phyloP scores from a whole-genome alignment of 2,329 filamentous ascomycete species.

The Colletotrichum tamarilloi region DNA sequence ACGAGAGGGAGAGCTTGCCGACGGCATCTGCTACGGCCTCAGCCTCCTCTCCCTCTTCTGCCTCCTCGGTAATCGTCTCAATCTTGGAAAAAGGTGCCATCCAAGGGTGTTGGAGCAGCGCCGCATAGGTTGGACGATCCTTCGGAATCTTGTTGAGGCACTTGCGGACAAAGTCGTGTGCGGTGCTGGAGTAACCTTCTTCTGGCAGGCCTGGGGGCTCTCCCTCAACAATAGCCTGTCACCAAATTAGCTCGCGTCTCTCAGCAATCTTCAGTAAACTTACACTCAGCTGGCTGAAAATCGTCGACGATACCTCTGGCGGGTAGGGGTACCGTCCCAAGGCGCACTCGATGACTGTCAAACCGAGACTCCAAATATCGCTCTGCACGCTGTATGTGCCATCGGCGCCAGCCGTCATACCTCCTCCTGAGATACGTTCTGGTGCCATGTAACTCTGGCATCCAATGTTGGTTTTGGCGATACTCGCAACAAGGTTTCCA shows the following conservation, averaged over 20 bases:
- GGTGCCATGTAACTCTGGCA: conserved; percentile 99
- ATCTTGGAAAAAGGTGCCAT: conserved; percentile 80
- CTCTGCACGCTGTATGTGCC: conserved; percentile 98
- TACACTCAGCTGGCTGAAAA: conserved; percentile 96
- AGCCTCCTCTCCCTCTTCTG: conserved; percentile 69
- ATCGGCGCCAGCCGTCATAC: conserved; percentile 77
- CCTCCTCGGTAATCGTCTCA: conserved; percentile 77
- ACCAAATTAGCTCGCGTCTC: conserved; percentile 35
- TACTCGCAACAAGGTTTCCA: conserved; percentile 95
- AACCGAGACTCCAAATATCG: conserved; percentile 95
- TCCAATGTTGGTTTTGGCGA: conserved; percentile 98
- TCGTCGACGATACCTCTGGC: conserved; percentile 96
- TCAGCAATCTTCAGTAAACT: conserved; percentile 55
- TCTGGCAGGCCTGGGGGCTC: conserved; percentile 90
- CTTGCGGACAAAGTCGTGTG: conserved; percentile 86
- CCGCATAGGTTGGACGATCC: conserved; percentile 92
- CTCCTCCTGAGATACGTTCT: conserved; percentile 90
- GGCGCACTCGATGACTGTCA: conserved; percentile 96
- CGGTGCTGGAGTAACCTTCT: conserved; percentile 80
- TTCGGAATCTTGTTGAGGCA: conserved; percentile 95
- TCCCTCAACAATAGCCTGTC: conserved; percentile 94
- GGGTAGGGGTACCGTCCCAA: conserved; percentile 96
- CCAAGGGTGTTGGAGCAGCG: conserved; percentile 92
- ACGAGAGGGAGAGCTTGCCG: conserved; percentile 55
- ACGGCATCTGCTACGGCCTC: conserved; percentile 57